Conservation (phyloP, 2,329 filamentous ascomycete species). For the Elsinoe arachidis region DNA sequence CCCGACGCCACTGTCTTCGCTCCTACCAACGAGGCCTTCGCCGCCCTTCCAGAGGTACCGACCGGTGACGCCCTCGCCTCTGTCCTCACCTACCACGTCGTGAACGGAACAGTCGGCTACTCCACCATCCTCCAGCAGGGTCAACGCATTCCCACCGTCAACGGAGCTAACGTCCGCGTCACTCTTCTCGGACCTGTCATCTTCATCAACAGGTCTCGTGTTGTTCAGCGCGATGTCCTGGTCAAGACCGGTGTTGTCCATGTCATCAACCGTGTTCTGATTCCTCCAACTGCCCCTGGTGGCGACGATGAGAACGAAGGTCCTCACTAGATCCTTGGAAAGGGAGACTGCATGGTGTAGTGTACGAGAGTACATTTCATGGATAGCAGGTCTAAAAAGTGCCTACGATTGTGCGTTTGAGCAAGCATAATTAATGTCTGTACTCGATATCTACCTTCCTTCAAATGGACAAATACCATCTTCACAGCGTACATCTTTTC, state of each 20-base stretch:
- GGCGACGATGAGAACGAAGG: neutral
- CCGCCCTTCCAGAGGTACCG: slow-evolving; percentile 40
- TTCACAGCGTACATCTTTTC: neutral
- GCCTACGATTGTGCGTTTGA: neutral
- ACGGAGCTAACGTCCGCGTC: slow-evolving; percentile 33
- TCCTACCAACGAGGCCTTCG: slow-evolving; percentile 53
- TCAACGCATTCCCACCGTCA: slow-evolving; percentile 26
- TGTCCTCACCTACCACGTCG: slow-evolving; percentile 57
- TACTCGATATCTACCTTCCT: neutral
- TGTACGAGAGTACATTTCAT: neutral
- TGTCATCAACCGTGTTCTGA: slow-evolving; percentile 38
- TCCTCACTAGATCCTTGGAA: neutral
- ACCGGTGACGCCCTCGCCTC: slow-evolving; percentile 37
- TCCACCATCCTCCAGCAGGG: slow-evolving; percentile 13
- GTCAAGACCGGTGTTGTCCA: slow-evolving; percentile 40
- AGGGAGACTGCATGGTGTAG: neutral
- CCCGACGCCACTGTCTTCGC: slow-evolving; percentile 55
- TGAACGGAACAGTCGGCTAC: slow-evolving; percentile 49
- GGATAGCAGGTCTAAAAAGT: neutral
- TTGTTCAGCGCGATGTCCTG: slow-evolving; percentile 36
- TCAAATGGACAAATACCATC: neutral
- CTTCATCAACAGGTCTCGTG: slow-evolving; percentile 37
- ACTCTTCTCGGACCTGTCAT: slow-evolving; percentile 29
- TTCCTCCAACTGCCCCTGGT: neutral
- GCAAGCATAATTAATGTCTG: slow-evolving; percentile 3